Evolutionary conservation across 2,329 filamentous ascomycete genomes (phyloP), one percentile per base, ranked within the genome.

Genomic region (Penicillium brasilianum): DNA sequence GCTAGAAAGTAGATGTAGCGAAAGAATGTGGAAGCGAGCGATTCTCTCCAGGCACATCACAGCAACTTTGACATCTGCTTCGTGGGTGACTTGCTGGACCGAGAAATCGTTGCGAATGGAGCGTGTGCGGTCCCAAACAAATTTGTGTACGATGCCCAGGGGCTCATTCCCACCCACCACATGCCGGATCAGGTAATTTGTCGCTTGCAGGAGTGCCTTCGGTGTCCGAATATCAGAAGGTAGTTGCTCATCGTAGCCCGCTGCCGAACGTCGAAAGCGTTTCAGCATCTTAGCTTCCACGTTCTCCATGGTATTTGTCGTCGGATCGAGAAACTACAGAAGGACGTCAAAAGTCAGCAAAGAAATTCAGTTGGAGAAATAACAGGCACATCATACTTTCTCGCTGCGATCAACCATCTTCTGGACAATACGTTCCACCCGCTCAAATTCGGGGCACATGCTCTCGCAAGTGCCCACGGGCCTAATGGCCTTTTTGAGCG

Each of bases 41-140:
- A 88, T 88, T 43, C 84, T 80, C 71, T 89, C 87, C 52, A 85
- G 82, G 66, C 86, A 88, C 22, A 84, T 83, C 7, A 89, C 83
- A 4, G 85, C 84, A 20, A 84, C 80, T 50, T 77, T 74, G 37
- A 88, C 80, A 69, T 88, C 83, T n/a, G 80, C 77, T n/a, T 77
- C 72, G 62, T 83, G 84, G 8, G 82, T 83, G 59, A 88, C 76
- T 68, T 86, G 83, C 71, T 88, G 86, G 20, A 88, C 87, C 2
- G 85, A 85, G 54, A 88, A 85, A 70, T 89, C 87, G 68, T 88
- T 89, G 43, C 87, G 83, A 60, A 89, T 84, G 5, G 85, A 86
- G 50, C 87, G 81, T 36, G 86, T 88, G 18, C 87, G 82, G 70
- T 89, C 87, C 87, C 87, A 89, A 28, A 89, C 81, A 71, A 88